Conservation (phyloP, 2,329 filamentous ascomycete species). For the Hypoxylon sp. region DNA sequence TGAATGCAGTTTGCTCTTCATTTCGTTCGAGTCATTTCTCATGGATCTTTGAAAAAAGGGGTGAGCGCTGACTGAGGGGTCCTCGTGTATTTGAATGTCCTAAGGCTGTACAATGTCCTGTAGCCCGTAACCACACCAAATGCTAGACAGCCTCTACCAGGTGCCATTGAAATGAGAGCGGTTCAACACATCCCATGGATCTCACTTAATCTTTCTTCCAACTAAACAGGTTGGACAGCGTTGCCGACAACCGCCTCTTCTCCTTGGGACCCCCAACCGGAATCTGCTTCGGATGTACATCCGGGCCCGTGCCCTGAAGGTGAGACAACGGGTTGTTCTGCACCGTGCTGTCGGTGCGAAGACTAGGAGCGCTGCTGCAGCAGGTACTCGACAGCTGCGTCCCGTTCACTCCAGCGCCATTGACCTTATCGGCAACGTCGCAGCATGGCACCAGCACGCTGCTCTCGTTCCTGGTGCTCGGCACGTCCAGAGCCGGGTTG, state of each 20-base stretch:
- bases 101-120: not conserved
- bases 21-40: conserved; percentile 24
- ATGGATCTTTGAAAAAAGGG: conserved; percentile 20
- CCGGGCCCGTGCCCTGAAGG: conserved; percentile 50
- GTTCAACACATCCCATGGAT: not conserved
- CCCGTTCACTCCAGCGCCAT: conserved; percentile 18
- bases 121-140: not conserved
- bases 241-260: conserved; percentile 42
- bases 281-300: conserved; percentile 45
- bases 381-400: conserved; percentile 30
- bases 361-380: conserved; percentile 29
- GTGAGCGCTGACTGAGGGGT: not conserved
- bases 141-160: conserved; percentile 12
- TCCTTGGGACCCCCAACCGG: conserved; percentile 31
- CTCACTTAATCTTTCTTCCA: conserved; percentile 46
- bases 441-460: conserved; percentile 57
- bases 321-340: conserved; percentile 52
- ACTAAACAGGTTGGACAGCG: conserved; percentile 42
- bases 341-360: conserved; percentile 43
- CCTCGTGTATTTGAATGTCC: not conserved
- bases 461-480: conserved; percentile 54
- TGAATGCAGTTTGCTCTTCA: conserved; percentile 7
- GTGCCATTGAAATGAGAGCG: not conserved
- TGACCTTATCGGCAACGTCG: conserved; percentile 18
- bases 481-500: conserved; percentile 62